A percentile compares a stretch with the other conserved stretches of the same genome.
These are phyloP conservation scores for Xylaria acuta DNA, from an alignment of 495 filamentous ascomycete species.

Conservation along the genomic window DNA sequence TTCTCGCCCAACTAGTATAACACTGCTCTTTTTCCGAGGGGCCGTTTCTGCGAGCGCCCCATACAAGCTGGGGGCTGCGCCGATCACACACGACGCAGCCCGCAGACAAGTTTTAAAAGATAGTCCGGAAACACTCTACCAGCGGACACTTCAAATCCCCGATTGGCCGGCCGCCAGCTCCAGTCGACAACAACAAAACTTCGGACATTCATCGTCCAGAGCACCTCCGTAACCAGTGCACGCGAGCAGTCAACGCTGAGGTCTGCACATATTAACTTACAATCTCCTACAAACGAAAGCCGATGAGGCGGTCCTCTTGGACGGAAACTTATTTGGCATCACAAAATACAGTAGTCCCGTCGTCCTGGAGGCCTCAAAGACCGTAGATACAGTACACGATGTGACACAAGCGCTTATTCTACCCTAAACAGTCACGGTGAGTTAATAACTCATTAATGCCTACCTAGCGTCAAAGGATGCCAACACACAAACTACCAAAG, in stretches of 20 bases:
- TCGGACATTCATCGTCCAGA: too few relatives aligned
- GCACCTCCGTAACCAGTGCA: too few relatives aligned
- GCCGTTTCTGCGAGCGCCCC: neutral
- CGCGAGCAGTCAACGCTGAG: too few relatives aligned
- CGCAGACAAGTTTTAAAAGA: neutral
- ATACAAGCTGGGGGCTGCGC: neutral
- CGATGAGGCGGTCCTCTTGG: too few relatives aligned
- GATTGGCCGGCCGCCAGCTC: slow-evolving; percentile 6
- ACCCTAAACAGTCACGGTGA: neutral
- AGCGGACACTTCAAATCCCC: neutral
- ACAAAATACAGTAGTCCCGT: neutral
- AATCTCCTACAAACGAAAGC: too few relatives aligned
- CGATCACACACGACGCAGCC: slow-evolving; percentile 3
- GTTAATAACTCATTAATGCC: neutral
- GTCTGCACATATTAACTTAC: too few relatives aligned
- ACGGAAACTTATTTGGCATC: neutral
- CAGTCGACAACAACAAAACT: neutral
- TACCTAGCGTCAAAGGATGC: neutral
- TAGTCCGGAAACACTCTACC: neutral
- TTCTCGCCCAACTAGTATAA: neutral
- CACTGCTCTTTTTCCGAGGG: neutral
- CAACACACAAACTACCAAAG: neutral
- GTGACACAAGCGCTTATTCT: slow-evolving; percentile 6
- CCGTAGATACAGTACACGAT: neutral
- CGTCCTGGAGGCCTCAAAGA: neutral